Evolutionary conservation across 306 rosid species (phyloP), one percentile per base, ranked within the genome.

Genomic region (Fagus sylvatica): DNA sequence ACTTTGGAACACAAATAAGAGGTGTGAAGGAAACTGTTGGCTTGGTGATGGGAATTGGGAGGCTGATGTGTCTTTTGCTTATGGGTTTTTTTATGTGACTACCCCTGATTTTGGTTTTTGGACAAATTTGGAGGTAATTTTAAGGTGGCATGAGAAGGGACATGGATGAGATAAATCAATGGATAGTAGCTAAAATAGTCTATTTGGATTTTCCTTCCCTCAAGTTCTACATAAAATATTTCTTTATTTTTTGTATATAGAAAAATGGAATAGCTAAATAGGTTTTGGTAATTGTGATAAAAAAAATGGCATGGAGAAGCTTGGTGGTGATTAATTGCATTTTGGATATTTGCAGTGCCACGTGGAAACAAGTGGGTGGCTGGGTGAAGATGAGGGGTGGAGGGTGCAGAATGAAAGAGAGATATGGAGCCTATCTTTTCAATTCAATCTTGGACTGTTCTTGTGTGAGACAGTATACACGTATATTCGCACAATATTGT

Each of bases 351-450:
- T 82, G 80, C 4, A 16, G 60, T 75, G 88, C 81, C 98, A 96
- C 86, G 65, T 90, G 99, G 93, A 93, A 78, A 34, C 4, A 81
- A 54, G 41, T n/a, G n/a, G n/a, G n/a, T n/a, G n/a, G n/a, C n/a
- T n/a, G n/a, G n/a, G n/a, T n/a, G n/a, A n/a, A n/a, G n/a, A n/a
- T n/a, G n/a, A n/a, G 56, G 81, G 76, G 70, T 96, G 87, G 75
- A 85, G 84, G 98, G 93, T 87, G 90, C 74, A 86, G 93, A 84
- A 65, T 79, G 89, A 86, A 86, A n/a, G n/a, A n/a, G n/a, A n/a
- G n/a, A n/a, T n/a, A n/a, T n/a, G n/a, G n/a, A n/a, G n/a, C n/a
- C n/a, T n/a, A n/a, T n/a, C n/a, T n/a, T 86, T 79, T 85, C 86
- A 77, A 76, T 71, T 80, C 81, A 72, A 74, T 80, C 77, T 85